These are phyloP conservation scores for Debaryomycetaceae sp. DNA, from an alignment of 1,139 yeast genomes.

Conservation along the genomic window DNA sequence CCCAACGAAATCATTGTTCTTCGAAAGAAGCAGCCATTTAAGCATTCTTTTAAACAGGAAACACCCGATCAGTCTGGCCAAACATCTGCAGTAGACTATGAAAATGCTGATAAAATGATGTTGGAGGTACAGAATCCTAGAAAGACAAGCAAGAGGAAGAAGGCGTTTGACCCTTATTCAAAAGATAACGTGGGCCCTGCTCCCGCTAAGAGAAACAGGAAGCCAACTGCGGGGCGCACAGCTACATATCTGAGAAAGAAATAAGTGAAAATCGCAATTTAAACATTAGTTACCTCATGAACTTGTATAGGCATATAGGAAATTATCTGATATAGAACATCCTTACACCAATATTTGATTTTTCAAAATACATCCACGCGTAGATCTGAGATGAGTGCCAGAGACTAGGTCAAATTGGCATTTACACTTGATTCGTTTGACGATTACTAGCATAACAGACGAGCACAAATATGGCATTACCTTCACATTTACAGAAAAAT, in stretches of 20 bases:
- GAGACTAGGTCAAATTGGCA: background rate
- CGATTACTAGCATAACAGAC: too few relatives aligned
- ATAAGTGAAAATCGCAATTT: background rate
- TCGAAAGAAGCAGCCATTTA: slow-evolving; percentile 28
- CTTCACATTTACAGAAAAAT: slow-evolving; percentile 51
- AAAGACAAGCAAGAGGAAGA: slow-evolving; percentile 25
- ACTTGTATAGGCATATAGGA: too few relatives aligned
- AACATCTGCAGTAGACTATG: slow-evolving; percentile 41
- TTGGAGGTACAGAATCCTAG: slow-evolving; percentile 16
- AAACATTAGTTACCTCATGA: too few relatives aligned
- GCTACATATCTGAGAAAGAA: slow-evolving; percentile 31
- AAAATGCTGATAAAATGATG: slow-evolving; percentile 46
- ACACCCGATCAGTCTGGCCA: slow-evolving; percentile 8
- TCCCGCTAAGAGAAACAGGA: slow-evolving; percentile 44
- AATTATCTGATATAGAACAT: background rate
- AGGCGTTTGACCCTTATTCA: slow-evolving; percentile 61
- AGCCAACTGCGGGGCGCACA: slow-evolving; percentile 43
- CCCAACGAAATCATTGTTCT: slow-evolving; percentile 58
- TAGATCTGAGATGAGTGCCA: background rate
- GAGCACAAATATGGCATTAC: slow-evolving; percentile 56
- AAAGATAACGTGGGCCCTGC: slow-evolving; percentile 47
- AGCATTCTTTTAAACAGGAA: slow-evolving; percentile 10
- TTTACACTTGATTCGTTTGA: too few relatives aligned
- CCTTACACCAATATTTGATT: background rate
- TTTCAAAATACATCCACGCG: background rate